Evolutionary conservation across 2,329 filamentous ascomycete species (phyloP).

Genomic region (Talaromyces sp.): DNA sequence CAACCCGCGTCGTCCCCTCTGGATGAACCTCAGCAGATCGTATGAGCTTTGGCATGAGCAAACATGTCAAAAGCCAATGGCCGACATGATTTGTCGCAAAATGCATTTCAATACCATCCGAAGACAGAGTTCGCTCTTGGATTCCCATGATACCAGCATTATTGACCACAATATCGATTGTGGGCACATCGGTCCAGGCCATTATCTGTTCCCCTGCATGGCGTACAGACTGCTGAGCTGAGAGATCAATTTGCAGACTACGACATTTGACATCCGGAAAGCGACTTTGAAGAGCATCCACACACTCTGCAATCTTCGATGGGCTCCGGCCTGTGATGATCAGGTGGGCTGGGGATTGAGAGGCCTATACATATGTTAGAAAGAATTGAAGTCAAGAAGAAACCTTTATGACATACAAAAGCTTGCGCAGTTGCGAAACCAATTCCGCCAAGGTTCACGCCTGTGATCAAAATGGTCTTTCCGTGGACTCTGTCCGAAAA

Average conservation of each 20-base stretch:
- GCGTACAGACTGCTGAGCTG: slow-evolving; percentile 7
- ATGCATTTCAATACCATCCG: slow-evolving; percentile 40
- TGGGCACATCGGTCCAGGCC: slow-evolving; percentile 3
- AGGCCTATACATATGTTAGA: slow-evolving; percentile 19
- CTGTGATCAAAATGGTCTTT: slow-evolving; percentile 39
- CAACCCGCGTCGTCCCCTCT: slow-evolving; percentile 9
- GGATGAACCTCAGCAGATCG: slow-evolving; percentile 25
- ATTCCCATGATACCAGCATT: slow-evolving; percentile 17
- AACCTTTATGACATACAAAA: slow-evolving; percentile 31
- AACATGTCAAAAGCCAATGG: slow-evolving; percentile 28
- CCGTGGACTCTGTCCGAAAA: slow-evolving; percentile 39
- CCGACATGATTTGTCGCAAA: slow-evolving; percentile 41
- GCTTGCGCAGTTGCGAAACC: slow-evolving; percentile 40
- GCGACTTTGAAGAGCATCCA: slow-evolving; percentile 11
- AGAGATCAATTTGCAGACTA: slow-evolving; percentile 12
- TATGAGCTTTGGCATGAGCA: slow-evolving; percentile 20
- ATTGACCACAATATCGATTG: slow-evolving; percentile 16
- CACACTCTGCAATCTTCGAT: slow-evolving; percentile 12
- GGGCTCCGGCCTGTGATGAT: slow-evolving; percentile 16
- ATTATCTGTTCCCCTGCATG: slow-evolving; percentile 9
- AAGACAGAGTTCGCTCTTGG: slow-evolving; percentile 5
- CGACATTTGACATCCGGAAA: slow-evolving; percentile 15
- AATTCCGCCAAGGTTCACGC: slow-evolving; percentile 39
- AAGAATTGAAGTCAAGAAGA: too few relatives aligned
- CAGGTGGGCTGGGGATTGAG: slow-evolving; percentile 13